Base-by-base conservation (phyloP, 2,329 filamentous ascomycete genomes). In the Fusarium abutilonis region DNA sequence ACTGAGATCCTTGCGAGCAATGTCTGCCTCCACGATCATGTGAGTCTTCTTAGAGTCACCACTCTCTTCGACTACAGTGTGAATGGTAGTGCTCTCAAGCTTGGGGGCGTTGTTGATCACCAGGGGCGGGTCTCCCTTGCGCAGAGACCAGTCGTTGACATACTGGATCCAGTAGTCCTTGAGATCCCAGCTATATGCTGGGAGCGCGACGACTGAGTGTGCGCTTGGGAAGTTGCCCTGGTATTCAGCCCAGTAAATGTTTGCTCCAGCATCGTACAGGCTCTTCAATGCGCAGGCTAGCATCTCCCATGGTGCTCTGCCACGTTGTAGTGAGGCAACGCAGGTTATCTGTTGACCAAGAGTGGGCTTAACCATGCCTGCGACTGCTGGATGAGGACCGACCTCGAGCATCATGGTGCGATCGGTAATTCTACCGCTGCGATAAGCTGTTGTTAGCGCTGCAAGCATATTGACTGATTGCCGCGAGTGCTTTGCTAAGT, bases 121-220 rank as follows among this genome's bases (percentile, higher is more conserved):
- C 13, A 68, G 31, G 7, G 66, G 66, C 8, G 60, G 42, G n/a
- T 68, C 44, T 74, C 82, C 74, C 80, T 93, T 92, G 63, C 83
- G 86, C 14, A 92, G 79, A 10, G 83, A 83, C 88, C 88, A 92
- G 74, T 92, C 88, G 57, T 90, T 89, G 52, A 82, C 76, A 65
- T 86, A 87, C 66, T 82, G 77, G 28, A 86, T 79, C 84, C 85
- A 87, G 73, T 92, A 92, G 63, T 85, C 88, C 80, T 92, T 92
- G 67, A 86, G 79, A 67, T 93, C 88, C 76, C 89, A 93, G 1
- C 82, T 82, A 71, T 93, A 93, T 4, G 84, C 83, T 0, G 90
- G 90, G 2, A 93, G 78, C 3, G 84, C 77, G 6, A 91, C 74
- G 11, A 92, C 60, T 6, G 34, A 45, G 1, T 68, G 63, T 0